Percentiles rank a stretch among this genome's conserved stretches.
Conservation (phyloP, 2,329 filamentous ascomycete genomes). For the Diatrype stigma region DNA sequence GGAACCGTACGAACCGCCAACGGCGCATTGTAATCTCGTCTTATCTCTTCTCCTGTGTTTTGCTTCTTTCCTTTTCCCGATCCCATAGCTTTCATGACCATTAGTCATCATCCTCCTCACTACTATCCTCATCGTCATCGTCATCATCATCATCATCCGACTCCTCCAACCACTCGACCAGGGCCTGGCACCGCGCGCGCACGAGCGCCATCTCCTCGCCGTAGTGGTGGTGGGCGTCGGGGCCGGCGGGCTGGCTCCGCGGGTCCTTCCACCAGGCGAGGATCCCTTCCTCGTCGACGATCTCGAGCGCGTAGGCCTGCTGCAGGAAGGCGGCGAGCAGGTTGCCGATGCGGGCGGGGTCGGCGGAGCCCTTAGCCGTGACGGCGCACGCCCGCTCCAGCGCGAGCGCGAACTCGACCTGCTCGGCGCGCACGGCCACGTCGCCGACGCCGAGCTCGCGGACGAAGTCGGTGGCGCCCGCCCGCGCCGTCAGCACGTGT, state of each 20-base stretch:
- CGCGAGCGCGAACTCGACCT: conserved; percentile 79
- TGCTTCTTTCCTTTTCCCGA: background rate
- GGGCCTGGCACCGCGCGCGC: conserved; percentile 67
- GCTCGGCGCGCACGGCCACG: conserved; percentile 63
- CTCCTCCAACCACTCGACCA: conserved; percentile 82
- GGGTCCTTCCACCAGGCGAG: conserved; percentile 83
- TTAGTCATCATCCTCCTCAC: conserved; percentile 6
- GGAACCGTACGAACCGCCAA: no score
- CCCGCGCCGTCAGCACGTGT: conserved; percentile 51
- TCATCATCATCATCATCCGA: conserved; percentile 67
- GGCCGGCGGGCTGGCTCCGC: conserved; percentile 52
- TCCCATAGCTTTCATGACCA: background rate
- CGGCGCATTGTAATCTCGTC: background rate
- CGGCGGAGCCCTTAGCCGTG: conserved; percentile 50
- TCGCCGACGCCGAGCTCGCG: conserved; percentile 57
- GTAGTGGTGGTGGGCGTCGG: background rate
- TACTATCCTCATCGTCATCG: conserved; percentile 37
- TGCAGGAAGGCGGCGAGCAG: conserved; percentile 77
- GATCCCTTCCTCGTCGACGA: conserved; percentile 85
- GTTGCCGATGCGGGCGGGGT: conserved; percentile 45
- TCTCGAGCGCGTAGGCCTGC: conserved; percentile 78
- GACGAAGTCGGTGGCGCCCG: conserved; percentile 53
- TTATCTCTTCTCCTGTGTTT: no score
- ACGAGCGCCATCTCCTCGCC: conserved; percentile 65
- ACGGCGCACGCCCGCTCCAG: conserved; percentile 75